Base-by-base conservation (phyloP, 805 yeast species). In the Candida odintsovae region DNA sequence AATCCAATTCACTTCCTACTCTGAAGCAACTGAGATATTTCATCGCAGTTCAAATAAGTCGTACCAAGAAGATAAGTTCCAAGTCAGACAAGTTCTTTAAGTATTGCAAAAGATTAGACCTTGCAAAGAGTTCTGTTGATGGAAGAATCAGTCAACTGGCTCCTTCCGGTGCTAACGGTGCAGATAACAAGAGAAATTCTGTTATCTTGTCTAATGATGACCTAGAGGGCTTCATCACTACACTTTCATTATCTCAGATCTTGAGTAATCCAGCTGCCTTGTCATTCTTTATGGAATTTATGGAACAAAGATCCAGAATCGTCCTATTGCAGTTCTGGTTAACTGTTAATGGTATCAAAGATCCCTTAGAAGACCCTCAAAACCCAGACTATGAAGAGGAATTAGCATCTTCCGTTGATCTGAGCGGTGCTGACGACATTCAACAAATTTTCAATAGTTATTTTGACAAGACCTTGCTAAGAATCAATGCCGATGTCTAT, bases 271-370 rank as follows among this genome's bases (percentile, higher is more conserved):
- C 80, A 2, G 56, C 72, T 0, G 71, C 77, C 7, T 57, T 77
- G 6, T 64, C 77, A 1, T 73, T 68, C 41, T 80, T 80, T 49
- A 72, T 68, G 67, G 78, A 73, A 43, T 80, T 73, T 52, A 77
- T 80, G 83, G 79, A 76, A 28, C 73, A 71, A 42, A 57, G 79
- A 18, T 62, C 68, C 4, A 62, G 78, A 41, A 63, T 72, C 1
- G 65, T 64, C 0, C 58, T 81, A 25, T 57, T 88, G 4, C 82
- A 81, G 39, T 80, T 79, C 50, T 86, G 90, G 88, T 60, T 76
- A 5, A 73, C 77, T 2, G 83, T 88, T 3, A 85, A 87, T 50
- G 70, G 76, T 0, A 73, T 87, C 35, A 78, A 80, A 54, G 85
- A 85, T 42, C 96, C 97, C 0, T 62, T 90, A 16, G 85, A 76